A percentile compares a stretch with the other conserved stretches of the same genome.
These are phyloP conservation scores for Neophaeococcomyces aloes DNA, from an alignment of 2,329 filamentous ascomycete genomes.

Conservation along the genomic window DNA sequence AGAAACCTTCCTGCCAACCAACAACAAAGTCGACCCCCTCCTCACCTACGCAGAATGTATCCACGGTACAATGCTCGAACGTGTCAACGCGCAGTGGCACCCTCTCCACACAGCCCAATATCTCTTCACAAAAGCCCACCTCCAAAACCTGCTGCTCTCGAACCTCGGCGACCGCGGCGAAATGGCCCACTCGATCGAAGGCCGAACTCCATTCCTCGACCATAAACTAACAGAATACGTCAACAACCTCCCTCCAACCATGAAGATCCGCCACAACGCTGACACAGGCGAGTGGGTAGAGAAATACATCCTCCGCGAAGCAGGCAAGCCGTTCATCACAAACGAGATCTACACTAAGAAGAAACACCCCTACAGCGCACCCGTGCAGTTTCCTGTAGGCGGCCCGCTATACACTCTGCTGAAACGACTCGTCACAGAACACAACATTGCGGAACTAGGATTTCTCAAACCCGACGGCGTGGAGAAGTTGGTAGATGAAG, in stretches of 20 bases:
- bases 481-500: conserved; percentile 27
- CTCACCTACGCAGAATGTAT: conserved; percentile 27
- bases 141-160: conserved; percentile 33
- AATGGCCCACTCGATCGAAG: conserved; percentile 25
- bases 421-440: conserved; percentile 26
- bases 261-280: conserved; percentile 27
- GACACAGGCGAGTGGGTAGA: conserved; percentile 30
- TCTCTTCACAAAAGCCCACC: conserved; percentile 28
- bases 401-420: conserved; percentile 34
- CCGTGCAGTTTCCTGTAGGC: conserved; percentile 30
- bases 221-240: conserved; percentile 26
- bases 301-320: conserved; percentile 45
- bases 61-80: conserved; percentile 24
- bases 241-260: conserved; percentile 23
- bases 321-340: conserved; percentile 41
- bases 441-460: conserved; percentile 31
- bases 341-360: conserved; percentile 41
- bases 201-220: conserved; percentile 26
- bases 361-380: conserved; percentile 44
- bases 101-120: conserved; percentile 32
- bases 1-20: conserved; percentile 24
- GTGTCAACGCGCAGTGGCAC: conserved; percentile 30
- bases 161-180: conserved; percentile 37
- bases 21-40: conserved; percentile 25
- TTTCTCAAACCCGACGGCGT: conserved; percentile 33